Conservation (phyloP, 1,284 basidiomycete genomes). For the Moesziomyces sp. region DNA sequence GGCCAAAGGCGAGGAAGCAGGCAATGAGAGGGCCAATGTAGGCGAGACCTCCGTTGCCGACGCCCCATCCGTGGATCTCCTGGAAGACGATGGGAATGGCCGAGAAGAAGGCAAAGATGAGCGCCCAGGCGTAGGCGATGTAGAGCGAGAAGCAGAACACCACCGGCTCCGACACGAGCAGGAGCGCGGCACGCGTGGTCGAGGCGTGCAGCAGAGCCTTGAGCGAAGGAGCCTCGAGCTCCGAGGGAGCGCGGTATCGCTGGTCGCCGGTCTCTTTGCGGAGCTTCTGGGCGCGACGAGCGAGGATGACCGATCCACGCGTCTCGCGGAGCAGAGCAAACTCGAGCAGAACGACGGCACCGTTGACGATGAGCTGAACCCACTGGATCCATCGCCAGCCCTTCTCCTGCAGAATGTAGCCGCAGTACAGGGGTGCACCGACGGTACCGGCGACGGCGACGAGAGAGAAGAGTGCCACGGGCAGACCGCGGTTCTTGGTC, state of each 20-base stretch:
- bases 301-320: conserved; percentile 65
- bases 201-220: conserved; percentile 63
- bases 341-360: conserved; percentile 62
- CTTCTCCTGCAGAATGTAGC: conserved; percentile 61
- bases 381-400: conserved; percentile 68
- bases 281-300: conserved; percentile 60
- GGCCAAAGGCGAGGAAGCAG: conserved; percentile 62
- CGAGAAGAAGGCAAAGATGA: conserved; percentile 64
- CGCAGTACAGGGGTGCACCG: conserved; percentile 60
- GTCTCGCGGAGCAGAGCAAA: conserved; percentile 66
- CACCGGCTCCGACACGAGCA: conserved; percentile 66
- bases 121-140: conserved; percentile 64
- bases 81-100: conserved; percentile 67
- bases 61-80: conserved; percentile 65
- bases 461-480: conserved; percentile 67
- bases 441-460: conserved; percentile 63
- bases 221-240: conserved; percentile 66
- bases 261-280: conserved; percentile 65
- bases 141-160: conserved; percentile 65
- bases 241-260: conserved; percentile 63
- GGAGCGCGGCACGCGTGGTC: conserved; percentile 60
- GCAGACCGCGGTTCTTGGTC: conserved; percentile 60
- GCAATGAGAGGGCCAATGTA: conserved; percentile 64
- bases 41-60: conserved; percentile 65
- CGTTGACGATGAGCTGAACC: conserved; percentile 63